Evolutionary conservation across 345 rosid species (phyloP), one percentile per base, ranked within the genome.

Genomic region (Eutrema heterophyllum): DNA sequence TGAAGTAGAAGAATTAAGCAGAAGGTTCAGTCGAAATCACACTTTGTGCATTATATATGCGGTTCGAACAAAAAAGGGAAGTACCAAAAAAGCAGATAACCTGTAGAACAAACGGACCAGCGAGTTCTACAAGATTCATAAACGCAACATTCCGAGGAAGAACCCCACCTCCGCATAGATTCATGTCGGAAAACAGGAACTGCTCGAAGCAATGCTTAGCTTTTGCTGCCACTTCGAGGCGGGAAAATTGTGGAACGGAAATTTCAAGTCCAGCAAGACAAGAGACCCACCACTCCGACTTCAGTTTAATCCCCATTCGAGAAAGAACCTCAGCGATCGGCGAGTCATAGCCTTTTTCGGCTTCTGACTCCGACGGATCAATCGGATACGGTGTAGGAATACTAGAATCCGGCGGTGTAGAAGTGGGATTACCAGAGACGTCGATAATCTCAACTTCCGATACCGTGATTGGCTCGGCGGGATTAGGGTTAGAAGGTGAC

Each of bases 51-150:
- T 35, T 30, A 36, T 26, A 36, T 39, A 39, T 8, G 32, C 36
- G 27, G 32, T 21, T 57, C 64, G 9, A 71, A 44, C 56, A 16
- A 40, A 27, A 16, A n/a, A n/a, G n/a, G 21, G 10, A 21, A 48
- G 26, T 21, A 15, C 44, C 30, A 7, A 30, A 55, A 30, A 30
- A 38, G 54, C 16, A 54, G 4, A 66, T 51, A 66, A 93, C 97
- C 97, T 92, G 97, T 78, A 92, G 80, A 62, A 92, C 90, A 55
- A 87, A 89, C 1, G 97, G 98, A 13, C 98, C 98, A 14, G 90
- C 46, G 71, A 94, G 90, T 78, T 89, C 86, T 39, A 83, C 89
- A 64, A 81, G 87, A 57, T 86, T 88, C 93, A 92, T 78, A 9
- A 93, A 80, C 38, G 67, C 81, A 38, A 92, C 86, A 77, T 85